A percentile compares a stretch with the other conserved stretches of the same genome.
These are phyloP conservation scores for Teunomyces kruisii DNA, from an alignment of 805 yeast species.

Conservation along the genomic window DNA sequence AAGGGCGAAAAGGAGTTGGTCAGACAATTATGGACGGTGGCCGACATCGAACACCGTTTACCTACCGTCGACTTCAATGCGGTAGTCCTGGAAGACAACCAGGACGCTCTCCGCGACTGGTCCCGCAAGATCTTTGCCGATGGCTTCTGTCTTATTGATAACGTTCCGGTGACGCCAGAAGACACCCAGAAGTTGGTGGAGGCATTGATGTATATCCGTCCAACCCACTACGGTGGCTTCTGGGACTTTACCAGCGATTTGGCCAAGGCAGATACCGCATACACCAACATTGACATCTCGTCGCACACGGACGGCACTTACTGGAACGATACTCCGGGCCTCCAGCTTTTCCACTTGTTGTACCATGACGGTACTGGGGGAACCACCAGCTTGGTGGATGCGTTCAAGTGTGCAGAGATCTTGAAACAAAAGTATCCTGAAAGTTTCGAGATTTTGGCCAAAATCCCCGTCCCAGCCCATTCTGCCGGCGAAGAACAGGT, in stretches of 20 bases:
- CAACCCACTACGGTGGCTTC: slow-evolving; percentile 78
- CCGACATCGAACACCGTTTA: slow-evolving; percentile 34
- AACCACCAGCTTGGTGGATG: slow-evolving; percentile 64
- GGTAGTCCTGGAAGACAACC: slow-evolving; percentile 39
- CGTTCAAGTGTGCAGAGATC: slow-evolving; percentile 57
- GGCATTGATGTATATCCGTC: slow-evolving; percentile 57
- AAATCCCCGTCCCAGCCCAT: slow-evolving; percentile 61
- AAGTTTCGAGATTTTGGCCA: slow-evolving; percentile 49
- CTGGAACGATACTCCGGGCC: slow-evolving; percentile 71
- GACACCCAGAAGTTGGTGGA: slow-evolving; percentile 59
- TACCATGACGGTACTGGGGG: slow-evolving; percentile 69
- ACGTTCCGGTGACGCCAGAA: slow-evolving; percentile 59
- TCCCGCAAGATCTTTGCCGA: slow-evolving; percentile 49
- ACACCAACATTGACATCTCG: slow-evolving; percentile 63
- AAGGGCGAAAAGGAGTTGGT: slow-evolving; percentile 30
- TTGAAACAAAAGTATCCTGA: slow-evolving; percentile 49
- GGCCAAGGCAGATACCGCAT: slow-evolving; percentile 68
- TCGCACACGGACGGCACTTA: slow-evolving; percentile 75
- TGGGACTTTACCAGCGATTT: slow-evolving; percentile 77
- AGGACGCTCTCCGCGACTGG: slow-evolving; percentile 54
- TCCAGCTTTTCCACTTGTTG: slow-evolving; percentile 66
- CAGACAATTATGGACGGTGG: slow-evolving; percentile 45
- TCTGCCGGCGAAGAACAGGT: slow-evolving; percentile 70
- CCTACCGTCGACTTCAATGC: slow-evolving; percentile 51
- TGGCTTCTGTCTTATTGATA: slow-evolving; percentile 63